Conservation (phyloP, 2,329 filamentous ascomycete genomes). For the Arthrinium puccinioides region DNA sequence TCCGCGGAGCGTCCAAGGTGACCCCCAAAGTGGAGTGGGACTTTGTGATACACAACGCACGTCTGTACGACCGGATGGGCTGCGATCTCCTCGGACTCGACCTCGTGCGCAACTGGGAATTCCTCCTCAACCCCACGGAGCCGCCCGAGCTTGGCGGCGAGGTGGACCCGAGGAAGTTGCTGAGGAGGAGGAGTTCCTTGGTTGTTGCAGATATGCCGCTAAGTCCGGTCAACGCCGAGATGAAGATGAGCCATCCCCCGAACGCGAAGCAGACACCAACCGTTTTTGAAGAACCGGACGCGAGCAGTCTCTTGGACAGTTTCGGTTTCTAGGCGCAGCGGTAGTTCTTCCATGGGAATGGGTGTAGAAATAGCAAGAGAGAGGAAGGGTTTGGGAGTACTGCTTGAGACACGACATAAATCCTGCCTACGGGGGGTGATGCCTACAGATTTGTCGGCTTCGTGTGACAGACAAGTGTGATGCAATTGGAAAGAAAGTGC, state of each 20-base stretch:
- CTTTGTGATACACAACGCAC: slow-evolving; percentile 80
- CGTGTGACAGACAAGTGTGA: too few relatives aligned
- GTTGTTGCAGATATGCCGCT: slow-evolving; percentile 69
- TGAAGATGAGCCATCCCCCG: slow-evolving; percentile 31
- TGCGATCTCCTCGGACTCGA: slow-evolving; percentile 86
- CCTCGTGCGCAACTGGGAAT: slow-evolving; percentile 77
- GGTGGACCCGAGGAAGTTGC: slow-evolving; percentile 57
- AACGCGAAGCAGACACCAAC: slow-evolving; percentile 53
- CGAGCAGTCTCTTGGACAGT: slow-evolving; percentile 78
- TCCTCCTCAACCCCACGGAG: slow-evolving; percentile 40
- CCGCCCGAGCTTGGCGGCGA: slow-evolving; percentile 35
- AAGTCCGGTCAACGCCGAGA: slow-evolving; percentile 29
- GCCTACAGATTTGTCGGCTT: too few relatives aligned
- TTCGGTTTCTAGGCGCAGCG: slow-evolving; percentile 83
- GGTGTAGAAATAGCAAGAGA: too few relatives aligned
- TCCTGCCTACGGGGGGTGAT: too few relatives aligned
- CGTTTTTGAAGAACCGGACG: slow-evolving; percentile 87
- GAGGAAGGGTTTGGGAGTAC: too few relatives aligned
- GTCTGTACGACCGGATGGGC: slow-evolving; percentile 83
- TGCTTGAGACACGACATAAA: too few relatives aligned
- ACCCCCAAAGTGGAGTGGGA: slow-evolving; percentile 76
- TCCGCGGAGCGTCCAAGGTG: slow-evolving; percentile 77
- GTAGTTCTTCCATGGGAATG: too few relatives aligned
- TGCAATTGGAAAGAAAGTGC: too few relatives aligned
- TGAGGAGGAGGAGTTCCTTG: slow-evolving; percentile 66